Base-by-base conservation (phyloP, 2,329 filamentous ascomycete species). In the Pseudopyricularia javanii region DNA sequence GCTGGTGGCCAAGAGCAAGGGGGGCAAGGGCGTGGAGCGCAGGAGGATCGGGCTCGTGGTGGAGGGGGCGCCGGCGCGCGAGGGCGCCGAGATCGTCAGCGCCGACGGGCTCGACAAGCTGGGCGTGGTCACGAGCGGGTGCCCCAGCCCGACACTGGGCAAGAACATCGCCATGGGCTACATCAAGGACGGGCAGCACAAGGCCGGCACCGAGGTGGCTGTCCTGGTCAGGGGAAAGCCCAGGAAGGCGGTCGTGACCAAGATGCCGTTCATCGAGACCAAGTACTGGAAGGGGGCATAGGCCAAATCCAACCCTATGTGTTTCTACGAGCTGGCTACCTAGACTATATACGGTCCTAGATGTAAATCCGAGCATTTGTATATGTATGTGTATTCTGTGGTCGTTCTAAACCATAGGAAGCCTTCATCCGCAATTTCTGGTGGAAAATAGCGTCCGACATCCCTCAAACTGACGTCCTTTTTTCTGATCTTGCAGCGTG, bases 151-250 rank as follows among this genome's bases (percentile, higher is more conserved):
- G 2, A 88, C 85, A 0, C 72, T 96, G 49, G 83, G 84, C 58
- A 86, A 86, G 74, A 96, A 97, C 68, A 91, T 98, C 57, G 90
- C 91, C 54, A 98, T 98, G 93, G 93, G 85, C 0, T 95, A 95
- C 64, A 75, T 96, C 63, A 81, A 82, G 68, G 82, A 87, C 57
- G 88, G 88, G 0, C 70, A 84, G 65, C 88, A 95, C 67, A 94
- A 94, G 76, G 75, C 79, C 32, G 90, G 89, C 11, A 95, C 89
- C 1, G 84, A 91, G 70, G 72, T 95, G 7, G 78, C 83, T 17
- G 83, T 95, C 4, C 67, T 88, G 37, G 84, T 95, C 2, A 75
- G 91, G 52, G 90, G 89, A 20, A 87, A 83, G 71, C 74, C 79
- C 64, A 80, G 88, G 61, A 83, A 82, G 69, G 90, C 84, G 1